Conservation (phyloP, 495 filamentous ascomycete genomes). For the Neurospora africana region DNA sequence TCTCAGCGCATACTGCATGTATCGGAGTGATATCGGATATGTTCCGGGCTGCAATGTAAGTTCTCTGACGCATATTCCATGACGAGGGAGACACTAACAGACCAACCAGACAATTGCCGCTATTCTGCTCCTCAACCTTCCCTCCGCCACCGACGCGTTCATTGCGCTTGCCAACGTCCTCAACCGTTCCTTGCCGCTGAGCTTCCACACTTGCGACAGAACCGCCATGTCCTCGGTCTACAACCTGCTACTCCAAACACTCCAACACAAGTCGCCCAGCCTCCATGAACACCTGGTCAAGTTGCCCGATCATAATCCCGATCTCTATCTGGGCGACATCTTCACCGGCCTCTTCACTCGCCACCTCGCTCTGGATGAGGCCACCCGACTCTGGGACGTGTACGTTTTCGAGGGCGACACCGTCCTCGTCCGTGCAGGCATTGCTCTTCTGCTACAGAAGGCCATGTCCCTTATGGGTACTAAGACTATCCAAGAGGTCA, state of each 20-base stretch:
- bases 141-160: constrained; percentile 62
- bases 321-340: constrained; percentile 39
- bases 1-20: constrained; percentile 82
- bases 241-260: constrained; percentile 55
- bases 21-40: constrained; percentile 88
- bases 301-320: constrained; percentile 32
- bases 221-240: constrained; percentile 63
- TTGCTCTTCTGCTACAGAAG: constrained; percentile 52
- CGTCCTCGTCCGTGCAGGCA: constrained; percentile 64
- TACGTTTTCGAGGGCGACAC: constrained; percentile 90
- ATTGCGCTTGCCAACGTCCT: constrained; percentile 76
- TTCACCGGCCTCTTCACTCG: constrained; percentile 45
- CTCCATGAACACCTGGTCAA: constrained; percentile 57
- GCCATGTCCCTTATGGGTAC: constrained; percentile 34
- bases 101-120: constrained; percentile 61
- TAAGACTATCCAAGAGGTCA: constrained; percentile 22
- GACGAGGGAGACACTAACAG: constrained; percentile 11
- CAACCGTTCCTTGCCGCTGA: constrained; percentile 78
- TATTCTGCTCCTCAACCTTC: constrained; percentile 75
- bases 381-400: constrained; percentile 80
- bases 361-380: constrained; percentile 56
- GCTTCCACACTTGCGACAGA: constrained; percentile 72
- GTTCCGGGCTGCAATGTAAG: constrained; percentile 74
- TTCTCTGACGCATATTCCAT: neutral
- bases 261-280: constrained; percentile 60